Evolutionary conservation across 495 filamentous ascomycete genomes (phyloP).

Genomic region (Penicillium antarcticum): DNA sequence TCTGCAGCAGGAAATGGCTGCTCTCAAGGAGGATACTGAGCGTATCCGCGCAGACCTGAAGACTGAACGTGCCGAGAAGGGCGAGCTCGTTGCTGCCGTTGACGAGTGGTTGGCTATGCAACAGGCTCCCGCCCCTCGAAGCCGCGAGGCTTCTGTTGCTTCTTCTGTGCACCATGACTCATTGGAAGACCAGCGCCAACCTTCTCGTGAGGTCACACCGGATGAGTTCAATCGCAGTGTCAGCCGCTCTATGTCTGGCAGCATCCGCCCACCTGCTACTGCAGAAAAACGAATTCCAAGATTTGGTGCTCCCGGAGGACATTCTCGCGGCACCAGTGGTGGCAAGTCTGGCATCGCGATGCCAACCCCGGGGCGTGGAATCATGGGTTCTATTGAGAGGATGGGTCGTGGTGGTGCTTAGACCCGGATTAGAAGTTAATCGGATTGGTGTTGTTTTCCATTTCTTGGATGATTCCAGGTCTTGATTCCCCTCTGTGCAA

Average conservation of each 20-base stretch:
- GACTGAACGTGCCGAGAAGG: slow-evolving; percentile 84
- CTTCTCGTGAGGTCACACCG: slow-evolving; percentile 13
- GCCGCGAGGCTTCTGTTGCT: slow-evolving; percentile 17
- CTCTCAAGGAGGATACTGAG: slow-evolving; percentile 62
- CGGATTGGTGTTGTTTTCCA: background rate
- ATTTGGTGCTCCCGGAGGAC: slow-evolving; percentile 29
- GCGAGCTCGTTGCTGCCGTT: slow-evolving; percentile 85
- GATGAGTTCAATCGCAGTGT: slow-evolving; percentile 26
- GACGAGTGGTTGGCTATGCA: slow-evolving; percentile 80
- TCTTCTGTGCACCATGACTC: slow-evolving; percentile 14
- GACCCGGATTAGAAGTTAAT: background rate
- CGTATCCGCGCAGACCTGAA: slow-evolving; percentile 61
- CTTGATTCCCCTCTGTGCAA: slow-evolving; percentile 20
- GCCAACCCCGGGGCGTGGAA: slow-evolving; percentile 49
- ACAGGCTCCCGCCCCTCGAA: slow-evolving; percentile 20
- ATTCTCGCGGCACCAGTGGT: slow-evolving; percentile 37
- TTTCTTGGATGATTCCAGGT: background rate
- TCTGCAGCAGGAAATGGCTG: slow-evolving; percentile 63
- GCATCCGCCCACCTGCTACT: slow-evolving; percentile 33
- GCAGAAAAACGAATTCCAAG: slow-evolving; percentile 34
- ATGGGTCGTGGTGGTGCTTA: slow-evolving; percentile 52
- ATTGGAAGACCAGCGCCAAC: slow-evolving; percentile 10
- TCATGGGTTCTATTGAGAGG: slow-evolving; percentile 70
- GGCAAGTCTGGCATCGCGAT: slow-evolving; percentile 43
- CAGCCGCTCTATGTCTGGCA: slow-evolving; percentile 26